phyloP scores from a whole-genome alignment of 2,329 filamentous ascomycete genomes.

The Xylariomycetidae sp. region DNA sequence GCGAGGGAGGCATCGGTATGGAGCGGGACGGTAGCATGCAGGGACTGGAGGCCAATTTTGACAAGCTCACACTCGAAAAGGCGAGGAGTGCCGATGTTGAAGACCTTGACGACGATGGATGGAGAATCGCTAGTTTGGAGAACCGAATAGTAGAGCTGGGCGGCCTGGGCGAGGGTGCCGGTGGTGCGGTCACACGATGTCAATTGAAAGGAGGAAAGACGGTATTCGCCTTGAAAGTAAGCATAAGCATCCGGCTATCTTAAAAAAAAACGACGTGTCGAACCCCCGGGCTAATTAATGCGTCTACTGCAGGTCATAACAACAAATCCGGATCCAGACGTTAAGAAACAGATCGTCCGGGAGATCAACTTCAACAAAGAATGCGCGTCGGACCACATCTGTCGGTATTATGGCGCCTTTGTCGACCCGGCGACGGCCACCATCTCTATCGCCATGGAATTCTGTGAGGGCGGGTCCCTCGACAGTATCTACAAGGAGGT shows the following conservation, averaged over 20 bases:
- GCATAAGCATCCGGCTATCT: constrained; percentile 15
- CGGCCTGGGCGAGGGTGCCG: constrained; percentile 88
- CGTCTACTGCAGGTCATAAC: constrained; percentile 86
- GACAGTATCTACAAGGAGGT: constrained; percentile 98
- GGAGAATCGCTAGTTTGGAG: constrained; percentile 87
- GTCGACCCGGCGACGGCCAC: constrained; percentile 94
- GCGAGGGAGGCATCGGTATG: constrained; percentile 71
- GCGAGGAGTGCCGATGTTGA: constrained; percentile 85
- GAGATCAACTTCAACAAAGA: constrained; percentile 98
- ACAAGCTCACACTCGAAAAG: constrained; percentile 76
- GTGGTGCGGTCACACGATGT: constrained; percentile 89
- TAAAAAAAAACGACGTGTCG: too few species aligned
- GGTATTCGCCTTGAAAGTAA: constrained; percentile 91
- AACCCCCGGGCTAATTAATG: constrained; percentile 9
- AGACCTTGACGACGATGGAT: constrained; percentile 90
- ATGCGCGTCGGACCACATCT: constrained; percentile 93
- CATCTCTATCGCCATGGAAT: constrained; percentile 98
- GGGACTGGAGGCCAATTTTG: constrained; percentile 66
- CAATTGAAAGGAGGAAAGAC: constrained; percentile 88
- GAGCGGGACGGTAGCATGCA: constrained; percentile 79
- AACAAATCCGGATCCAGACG: constrained; percentile 93
- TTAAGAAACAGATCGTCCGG: constrained; percentile 96
- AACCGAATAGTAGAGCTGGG: constrained; percentile 85
- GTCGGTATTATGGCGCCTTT: constrained; percentile 95
- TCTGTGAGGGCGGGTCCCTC: constrained; percentile 92